Evolutionary conservation across 306 rosid genomes (phyloP).

Genomic region (Dalbergia oliveri): DNA sequence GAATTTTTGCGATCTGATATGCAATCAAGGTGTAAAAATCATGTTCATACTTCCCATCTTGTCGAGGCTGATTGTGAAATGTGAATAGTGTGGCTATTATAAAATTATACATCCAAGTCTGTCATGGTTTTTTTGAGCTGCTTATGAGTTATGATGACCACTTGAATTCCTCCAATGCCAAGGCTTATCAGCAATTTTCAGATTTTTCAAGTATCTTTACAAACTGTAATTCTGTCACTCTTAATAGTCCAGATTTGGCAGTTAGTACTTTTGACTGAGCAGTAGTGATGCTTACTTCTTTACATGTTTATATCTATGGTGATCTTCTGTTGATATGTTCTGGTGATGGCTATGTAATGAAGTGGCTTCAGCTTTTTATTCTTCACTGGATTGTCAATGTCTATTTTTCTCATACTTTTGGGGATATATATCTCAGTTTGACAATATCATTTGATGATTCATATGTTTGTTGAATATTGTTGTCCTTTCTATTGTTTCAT

Average conservation of each 20-base stretch:
- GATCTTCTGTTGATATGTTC: constrained; percentile 35
- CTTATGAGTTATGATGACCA: not conserved
- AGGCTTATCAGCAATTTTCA: not conserved
- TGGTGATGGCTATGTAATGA: constrained; percentile 23
- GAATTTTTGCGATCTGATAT: constrained; percentile 13
- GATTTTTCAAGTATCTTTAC: not conserved
- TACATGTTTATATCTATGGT: not conserved
- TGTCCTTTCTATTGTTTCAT: constrained; percentile 9
- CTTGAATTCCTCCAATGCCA: constrained; percentile 36
- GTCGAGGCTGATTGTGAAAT: constrained; percentile 9
- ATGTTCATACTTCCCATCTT: constrained; percentile 1
- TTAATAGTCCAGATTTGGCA: constrained; percentile 14
- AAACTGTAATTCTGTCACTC: constrained; percentile 4
- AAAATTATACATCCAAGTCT: not conserved
- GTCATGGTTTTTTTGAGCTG: constrained; percentile 13
- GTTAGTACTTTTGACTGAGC: constrained; percentile 23
- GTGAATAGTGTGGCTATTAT: not conserved
- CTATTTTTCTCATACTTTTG: constrained; percentile 7
- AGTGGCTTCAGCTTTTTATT: not conserved
- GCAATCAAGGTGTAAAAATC: constrained; percentile 8
- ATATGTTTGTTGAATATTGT: not conserved
- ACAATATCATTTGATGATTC: constrained; percentile 27
- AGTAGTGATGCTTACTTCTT: not conserved
- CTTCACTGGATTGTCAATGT: constrained; percentile 13
- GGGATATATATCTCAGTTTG: constrained; percentile 31